Evolutionary conservation across 108 stramenopile species (phyloP).

Genomic region (Discostella pseudostelligera): DNA sequence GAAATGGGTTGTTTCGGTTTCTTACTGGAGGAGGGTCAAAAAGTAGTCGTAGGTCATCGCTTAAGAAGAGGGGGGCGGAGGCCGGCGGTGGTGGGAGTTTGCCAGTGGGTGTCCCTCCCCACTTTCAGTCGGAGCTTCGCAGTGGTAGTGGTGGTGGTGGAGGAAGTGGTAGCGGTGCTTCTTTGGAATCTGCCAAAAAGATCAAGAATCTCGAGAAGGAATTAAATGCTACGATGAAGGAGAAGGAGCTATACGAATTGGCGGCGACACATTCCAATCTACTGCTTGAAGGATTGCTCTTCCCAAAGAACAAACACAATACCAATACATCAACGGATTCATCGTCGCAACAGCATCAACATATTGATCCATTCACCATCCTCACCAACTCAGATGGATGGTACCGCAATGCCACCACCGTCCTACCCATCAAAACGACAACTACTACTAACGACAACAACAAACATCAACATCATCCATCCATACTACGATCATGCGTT

Average conservation of each 20-base stretch:
- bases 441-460: too few species aligned
- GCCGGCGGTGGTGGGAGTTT: slow-evolving; percentile 28
- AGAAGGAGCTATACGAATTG: slow-evolving; percentile 39
- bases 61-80: slow-evolving; percentile 6
- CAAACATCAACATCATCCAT: slow-evolving; percentile 16
- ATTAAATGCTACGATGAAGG: slow-evolving; percentile 44
- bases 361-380: slow-evolving; percentile 51
- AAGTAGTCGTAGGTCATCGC: not conserved
- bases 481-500: slow-evolving; percentile 58
- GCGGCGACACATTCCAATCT: slow-evolving; percentile 39
- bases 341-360: not conserved
- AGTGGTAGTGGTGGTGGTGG: slow-evolving; percentile 15
- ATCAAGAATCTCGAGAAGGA: slow-evolving; percentile 34
- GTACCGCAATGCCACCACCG: slow-evolving; percentile 39
- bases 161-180: slow-evolving; percentile 4
- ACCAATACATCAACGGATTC: not conserved
- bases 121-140: slow-evolving; percentile 35
- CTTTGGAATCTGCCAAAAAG: slow-evolving; percentile 4
- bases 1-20: slow-evolving; percentile 52
- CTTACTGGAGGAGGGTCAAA: slow-evolving; percentile 13
- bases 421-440: slow-evolving; percentile 11
- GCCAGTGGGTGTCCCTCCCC: slow-evolving; percentile 46
- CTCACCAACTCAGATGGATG: slow-evolving; percentile 51
- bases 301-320: slow-evolving; percentile 28
- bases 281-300: slow-evolving; percentile 60